These are phyloP conservation scores for Paspalum notatum DNA, from an alignment of 176 grass and related monocot species.

Conservation along the genomic window DNA sequence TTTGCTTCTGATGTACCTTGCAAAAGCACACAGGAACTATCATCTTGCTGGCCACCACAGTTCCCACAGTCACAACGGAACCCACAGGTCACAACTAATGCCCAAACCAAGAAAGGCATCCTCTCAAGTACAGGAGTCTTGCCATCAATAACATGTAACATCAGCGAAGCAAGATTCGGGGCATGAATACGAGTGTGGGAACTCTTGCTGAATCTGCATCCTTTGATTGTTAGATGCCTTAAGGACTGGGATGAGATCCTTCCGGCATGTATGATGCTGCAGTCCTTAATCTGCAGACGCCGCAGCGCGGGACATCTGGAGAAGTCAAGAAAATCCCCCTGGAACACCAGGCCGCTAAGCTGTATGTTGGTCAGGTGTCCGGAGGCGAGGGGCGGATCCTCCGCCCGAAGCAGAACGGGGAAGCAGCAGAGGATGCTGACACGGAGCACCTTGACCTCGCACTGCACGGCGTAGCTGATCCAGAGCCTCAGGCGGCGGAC, in stretches of 20 bases:
- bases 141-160: not conserved
- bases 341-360: not conserved
- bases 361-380: not conserved
- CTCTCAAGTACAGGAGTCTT: not conserved
- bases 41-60: not conserved
- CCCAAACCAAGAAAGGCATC: not conserved
- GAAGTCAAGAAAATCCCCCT: not conserved
- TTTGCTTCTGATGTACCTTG: not conserved
- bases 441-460: not conserved
- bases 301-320: not conserved
- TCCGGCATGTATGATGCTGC: not conserved
- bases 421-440: not conserved
- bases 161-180: not conserved
- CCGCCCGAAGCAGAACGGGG: accelerated
- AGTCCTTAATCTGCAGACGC: not conserved
- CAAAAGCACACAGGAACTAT: not conserved
- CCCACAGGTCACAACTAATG: accelerated
- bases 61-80: not conserved
- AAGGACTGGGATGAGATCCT: constrained; percentile 16
- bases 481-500: not conserved
- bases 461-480: not conserved
- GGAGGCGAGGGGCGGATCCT: not conserved
- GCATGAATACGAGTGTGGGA: not conserved
- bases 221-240: not conserved
- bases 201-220: not conserved